Percentiles rank a stretch among this genome's conserved stretches.
These are phyloP conservation scores for Penicillium canariense DNA, from an alignment of 495 filamentous ascomycete species.

Conservation along the genomic window DNA sequence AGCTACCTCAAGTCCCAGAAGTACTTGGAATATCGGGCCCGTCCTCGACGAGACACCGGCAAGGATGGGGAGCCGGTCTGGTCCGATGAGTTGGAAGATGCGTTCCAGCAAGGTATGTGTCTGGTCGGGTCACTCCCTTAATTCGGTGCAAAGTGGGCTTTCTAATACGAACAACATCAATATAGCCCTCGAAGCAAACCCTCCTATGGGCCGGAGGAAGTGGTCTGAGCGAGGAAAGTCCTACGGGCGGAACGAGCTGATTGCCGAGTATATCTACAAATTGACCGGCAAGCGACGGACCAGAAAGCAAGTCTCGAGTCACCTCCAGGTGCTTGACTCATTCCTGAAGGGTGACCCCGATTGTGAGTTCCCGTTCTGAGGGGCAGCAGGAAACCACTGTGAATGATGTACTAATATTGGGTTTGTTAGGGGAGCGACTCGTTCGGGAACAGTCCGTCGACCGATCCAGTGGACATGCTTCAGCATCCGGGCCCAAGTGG, in stretches of 20 bases:
- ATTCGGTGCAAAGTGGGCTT: neutral
- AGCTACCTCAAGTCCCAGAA: slow-evolving; percentile 50
- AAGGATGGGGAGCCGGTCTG: slow-evolving; percentile 63
- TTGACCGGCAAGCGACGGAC: slow-evolving; percentile 62
- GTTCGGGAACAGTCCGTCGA: slow-evolving; percentile 43
- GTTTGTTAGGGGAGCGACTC: slow-evolving; percentile 39
- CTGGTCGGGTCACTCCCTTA: neutral
- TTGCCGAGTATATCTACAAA: slow-evolving; percentile 75
- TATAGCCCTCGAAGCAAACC: slow-evolving; percentile 75
- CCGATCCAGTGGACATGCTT: slow-evolving; percentile 35
- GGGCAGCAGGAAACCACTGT: neutral
- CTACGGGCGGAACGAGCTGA: slow-evolving; percentile 88
- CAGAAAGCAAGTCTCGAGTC: slow-evolving; percentile 92
- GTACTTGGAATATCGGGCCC: slow-evolving; percentile 63
- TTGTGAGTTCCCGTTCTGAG: no score
- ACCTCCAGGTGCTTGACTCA: slow-evolving; percentile 93
- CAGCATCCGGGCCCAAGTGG: slow-evolving; percentile 37
- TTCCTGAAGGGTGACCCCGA: slow-evolving; percentile 64
- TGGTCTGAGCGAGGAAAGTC: slow-evolving; percentile 66
- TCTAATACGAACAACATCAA: slow-evolving; percentile 5
- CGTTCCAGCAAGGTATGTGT: slow-evolving; percentile 81
- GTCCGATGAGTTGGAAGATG: slow-evolving; percentile 80
- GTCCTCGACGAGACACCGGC: slow-evolving; percentile 58
- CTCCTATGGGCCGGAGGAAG: slow-evolving; percentile 80
- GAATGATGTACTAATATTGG: slow-evolving; percentile 9